Evolutionary conservation across 176 grass and related monocot genomes (phyloP).

Genomic region (Musa troglodytarum): DNA sequence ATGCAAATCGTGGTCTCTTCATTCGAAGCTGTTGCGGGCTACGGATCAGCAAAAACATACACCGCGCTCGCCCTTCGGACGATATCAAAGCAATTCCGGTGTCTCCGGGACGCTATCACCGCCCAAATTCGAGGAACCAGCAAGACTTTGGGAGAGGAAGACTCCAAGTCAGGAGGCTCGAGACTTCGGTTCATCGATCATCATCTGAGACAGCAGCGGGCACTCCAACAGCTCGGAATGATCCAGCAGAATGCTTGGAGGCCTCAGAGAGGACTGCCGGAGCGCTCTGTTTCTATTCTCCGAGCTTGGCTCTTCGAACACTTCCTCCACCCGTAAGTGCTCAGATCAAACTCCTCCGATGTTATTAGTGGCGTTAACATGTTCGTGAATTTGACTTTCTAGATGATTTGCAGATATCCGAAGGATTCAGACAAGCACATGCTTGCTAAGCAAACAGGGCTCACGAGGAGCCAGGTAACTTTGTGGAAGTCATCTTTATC

Average conservation of each 20-base stretch:
- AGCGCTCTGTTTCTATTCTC: constrained; percentile 88
- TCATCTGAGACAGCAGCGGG: constrained; percentile 87
- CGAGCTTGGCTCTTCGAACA: constrained; percentile 96
- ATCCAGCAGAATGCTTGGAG: constrained; percentile 91
- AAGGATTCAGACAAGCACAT: constrained; percentile 97
- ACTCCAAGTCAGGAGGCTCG: constrained; percentile 32
- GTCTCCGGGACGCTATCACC: constrained; percentile 75
- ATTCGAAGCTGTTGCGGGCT: constrained; percentile 57
- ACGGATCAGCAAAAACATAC: constrained; percentile 62
- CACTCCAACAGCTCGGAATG: constrained; percentile 91
- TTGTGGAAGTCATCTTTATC: neutral
- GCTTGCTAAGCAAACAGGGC: constrained; percentile 92
- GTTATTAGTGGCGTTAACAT: neutral
- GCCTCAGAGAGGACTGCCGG: constrained; percentile 73
- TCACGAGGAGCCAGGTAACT: constrained; percentile 79
- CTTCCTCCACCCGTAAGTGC: constrained; percentile 85
- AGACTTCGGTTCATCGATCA: constrained; percentile 83
- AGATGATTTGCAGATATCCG: constrained; percentile 48
- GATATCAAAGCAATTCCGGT: constrained; percentile 92
- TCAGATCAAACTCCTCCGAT: neutral
- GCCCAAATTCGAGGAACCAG: constrained; percentile 56
- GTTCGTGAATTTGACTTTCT: too few species aligned
- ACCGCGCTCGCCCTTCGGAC: constrained; percentile 83
- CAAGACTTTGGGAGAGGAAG: constrained; percentile 62
- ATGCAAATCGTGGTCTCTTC: constrained; percentile 66